phyloP scores from a whole-genome alignment of 2,329 filamentous ascomycete species.

The Sporothrix phasma region DNA sequence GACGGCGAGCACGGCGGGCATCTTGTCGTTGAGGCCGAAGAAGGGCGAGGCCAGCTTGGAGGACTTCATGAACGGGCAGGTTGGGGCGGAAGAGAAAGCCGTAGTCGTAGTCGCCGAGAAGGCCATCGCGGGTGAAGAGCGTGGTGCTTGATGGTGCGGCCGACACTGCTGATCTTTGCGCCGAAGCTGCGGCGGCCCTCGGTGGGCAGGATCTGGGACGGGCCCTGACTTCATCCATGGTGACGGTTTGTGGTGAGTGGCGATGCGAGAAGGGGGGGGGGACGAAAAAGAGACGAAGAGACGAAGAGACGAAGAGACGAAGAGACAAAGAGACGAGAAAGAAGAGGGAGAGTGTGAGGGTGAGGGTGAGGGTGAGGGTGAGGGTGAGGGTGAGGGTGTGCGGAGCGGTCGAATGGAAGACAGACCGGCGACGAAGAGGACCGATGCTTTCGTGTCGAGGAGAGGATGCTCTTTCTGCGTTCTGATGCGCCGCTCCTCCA shows the following conservation, averaged over 20 bases:
- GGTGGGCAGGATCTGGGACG: conserved; percentile 39
- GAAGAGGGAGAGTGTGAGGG: not conserved
- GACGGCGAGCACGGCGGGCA: conserved; percentile 65
- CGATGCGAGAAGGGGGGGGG: not conserved
- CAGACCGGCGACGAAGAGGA: not conserved
- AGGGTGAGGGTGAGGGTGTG: too few species aligned
- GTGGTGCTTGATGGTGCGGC: conserved; percentile 25
- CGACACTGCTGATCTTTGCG: conserved; percentile 25
- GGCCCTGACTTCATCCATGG: conserved; percentile 48
- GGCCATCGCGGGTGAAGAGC: conserved; percentile 54
- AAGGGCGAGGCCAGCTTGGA: conserved; percentile 55
- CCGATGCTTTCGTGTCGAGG: not conserved
- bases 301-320: not conserved
- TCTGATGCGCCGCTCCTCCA: not conserved
- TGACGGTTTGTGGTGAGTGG: not conserved
- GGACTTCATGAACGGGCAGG: conserved; percentile 70
- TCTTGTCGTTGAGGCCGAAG: conserved; percentile 70
- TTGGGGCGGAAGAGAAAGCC: conserved; percentile 74
- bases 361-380: not conserved
- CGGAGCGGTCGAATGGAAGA: not conserved
- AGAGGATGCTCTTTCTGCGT: not conserved
- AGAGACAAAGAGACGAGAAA: not conserved
- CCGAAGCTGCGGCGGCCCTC: conserved; percentile 23
- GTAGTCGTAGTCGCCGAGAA: conserved; percentile 85
- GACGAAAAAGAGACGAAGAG: too few species aligned